These are phyloP conservation scores for Tetrapisispora phaffii DNA, from an alignment of 805 yeast genomes.

Conservation along the genomic window DNA sequence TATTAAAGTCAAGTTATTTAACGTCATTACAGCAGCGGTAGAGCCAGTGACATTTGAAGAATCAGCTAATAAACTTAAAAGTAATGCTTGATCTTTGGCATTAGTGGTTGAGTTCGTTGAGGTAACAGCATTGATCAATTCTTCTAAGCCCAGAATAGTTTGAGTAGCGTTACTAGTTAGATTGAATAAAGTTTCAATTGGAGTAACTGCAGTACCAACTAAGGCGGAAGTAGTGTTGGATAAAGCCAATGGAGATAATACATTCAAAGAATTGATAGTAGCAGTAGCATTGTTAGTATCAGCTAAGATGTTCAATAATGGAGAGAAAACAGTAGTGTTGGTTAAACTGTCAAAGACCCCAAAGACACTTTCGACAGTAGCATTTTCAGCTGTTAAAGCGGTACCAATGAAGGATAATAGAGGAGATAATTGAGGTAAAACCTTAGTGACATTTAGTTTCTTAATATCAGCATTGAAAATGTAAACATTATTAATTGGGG, in stretches of 20 bases:
- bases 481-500: slow-evolving; percentile 24
- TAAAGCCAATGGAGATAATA: slow-evolving; percentile 22
- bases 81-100: slow-evolving; percentile 7
- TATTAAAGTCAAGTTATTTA: slow-evolving; percentile 17
- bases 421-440: slow-evolving; percentile 25
- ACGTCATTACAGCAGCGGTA: slow-evolving; percentile 16
- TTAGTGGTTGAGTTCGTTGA: slow-evolving; percentile 5
- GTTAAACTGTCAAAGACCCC: slow-evolving; percentile 19
- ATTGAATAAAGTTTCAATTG: slow-evolving; percentile 11
- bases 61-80: slow-evolving; percentile 16
- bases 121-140: slow-evolving; percentile 9
- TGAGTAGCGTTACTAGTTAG: slow-evolving; percentile 12
- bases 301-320: slow-evolving; percentile 23
- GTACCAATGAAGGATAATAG: slow-evolving; percentile 21
- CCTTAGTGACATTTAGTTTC: slow-evolving; percentile 27
- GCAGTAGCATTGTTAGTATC: slow-evolving; percentile 16
- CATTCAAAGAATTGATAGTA: slow-evolving; percentile 20
- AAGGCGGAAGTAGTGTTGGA: slow-evolving; percentile 10
- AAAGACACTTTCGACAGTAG: slow-evolving; percentile 13
- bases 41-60: slow-evolving; percentile 20
- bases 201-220: slow-evolving; percentile 7
- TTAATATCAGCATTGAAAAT: slow-evolving; percentile 27
- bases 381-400: slow-evolving; percentile 19
- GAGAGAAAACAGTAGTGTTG: slow-evolving; percentile 21
- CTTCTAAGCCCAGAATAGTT: slow-evolving; percentile 15